Evolutionary conservation across 495 filamentous ascomycete genomes (phyloP), one percentile per base, ranked within the genome.

Genomic region (Penicillium egyptiacum): DNA sequence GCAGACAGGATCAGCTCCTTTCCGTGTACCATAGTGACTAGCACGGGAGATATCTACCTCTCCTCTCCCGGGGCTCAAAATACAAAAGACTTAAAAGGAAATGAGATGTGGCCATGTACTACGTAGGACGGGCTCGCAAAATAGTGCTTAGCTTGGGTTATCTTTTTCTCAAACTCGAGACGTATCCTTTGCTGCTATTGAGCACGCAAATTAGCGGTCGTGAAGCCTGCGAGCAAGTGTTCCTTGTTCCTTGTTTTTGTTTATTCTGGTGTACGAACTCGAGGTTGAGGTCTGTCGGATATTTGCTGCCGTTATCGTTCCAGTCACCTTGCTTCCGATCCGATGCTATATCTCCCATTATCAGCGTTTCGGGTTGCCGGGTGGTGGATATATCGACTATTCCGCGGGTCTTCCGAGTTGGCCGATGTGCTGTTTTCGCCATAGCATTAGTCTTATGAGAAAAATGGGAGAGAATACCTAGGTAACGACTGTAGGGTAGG

Each of bases 21-120:
- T 54, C 51, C 61, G 58, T 69, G 66, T 69, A 69, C 56, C 49
- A 69, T 69, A 69, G 64, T 60, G 57, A 64, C 40, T 58, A 50
- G 58, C 50, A 56, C 31, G 58, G 56, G 55, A 41, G 53, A 17
- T 22, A 57, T 52, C 19, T 35, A 35, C 23, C 52, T 39, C 45
- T 16, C 12, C 14, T 35, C 48, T 50, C 45, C 53, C 40, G 55
- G 57, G 40, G 50, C 51, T 46, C 33, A 45, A 68, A 45, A 64
- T 64, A 62, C 44, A 57, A 61, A 56, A 54, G 28, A 19, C 22
- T 55, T 47, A 43, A 40, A 20, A 33, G 2, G 23, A 19, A 28
- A 28, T 12, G 8, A 48, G 43, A 26, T 10, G n/a, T 14, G 9
- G 5, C 3, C 28, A 1, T 48, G 45, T 47, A 5, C 7, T 47